These are phyloP conservation scores for Ceratocystis alfenasii DNA, from an alignment of 2,329 filamentous ascomycete genomes.

Conservation along the genomic window DNA sequence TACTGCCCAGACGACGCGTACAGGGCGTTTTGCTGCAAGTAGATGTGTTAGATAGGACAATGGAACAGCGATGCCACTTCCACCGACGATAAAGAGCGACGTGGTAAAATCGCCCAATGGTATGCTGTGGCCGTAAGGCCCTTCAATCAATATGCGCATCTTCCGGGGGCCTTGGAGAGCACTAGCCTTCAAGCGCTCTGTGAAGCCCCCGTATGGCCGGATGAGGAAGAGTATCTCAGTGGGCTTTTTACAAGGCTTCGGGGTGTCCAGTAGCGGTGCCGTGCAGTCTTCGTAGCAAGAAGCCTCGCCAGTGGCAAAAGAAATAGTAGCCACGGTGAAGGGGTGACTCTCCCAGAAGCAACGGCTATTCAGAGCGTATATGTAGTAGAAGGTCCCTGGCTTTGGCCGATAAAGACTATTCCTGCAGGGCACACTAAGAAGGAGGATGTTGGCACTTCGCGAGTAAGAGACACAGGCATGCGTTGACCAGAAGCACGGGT, in stretches of 20 bases:
- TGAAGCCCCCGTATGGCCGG: constrained; percentile 37
- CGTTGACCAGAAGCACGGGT: constrained; percentile 30
- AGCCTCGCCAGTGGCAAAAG: neutral
- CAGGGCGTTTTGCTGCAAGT: constrained; percentile 24
- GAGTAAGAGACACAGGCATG: constrained; percentile 30
- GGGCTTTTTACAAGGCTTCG: neutral
- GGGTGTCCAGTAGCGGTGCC: constrained; percentile 28
- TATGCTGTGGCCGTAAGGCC: constrained; percentile 35
- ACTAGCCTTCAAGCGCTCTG: constrained; percentile 29
- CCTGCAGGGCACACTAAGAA: constrained; percentile 31
- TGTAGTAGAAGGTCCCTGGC: constrained; percentile 37
- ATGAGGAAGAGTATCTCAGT: constrained; percentile 34
- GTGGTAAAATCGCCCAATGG: constrained; percentile 32
- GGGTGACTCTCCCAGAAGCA: constrained; percentile 40
- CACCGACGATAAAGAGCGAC: constrained; percentile 36
- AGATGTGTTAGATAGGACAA: constrained; percentile 32
- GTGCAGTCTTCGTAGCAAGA: constrained; percentile 27
- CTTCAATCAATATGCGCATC: constrained; percentile 34
- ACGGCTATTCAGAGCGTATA: constrained; percentile 33
- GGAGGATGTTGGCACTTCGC: constrained; percentile 33
- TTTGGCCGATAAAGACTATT: constrained; percentile 29
- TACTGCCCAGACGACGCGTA: constrained; percentile 36
- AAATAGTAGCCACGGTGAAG: constrained; percentile 35
- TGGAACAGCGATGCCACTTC: constrained; percentile 36
- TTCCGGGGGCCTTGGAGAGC: constrained; percentile 26